Evolutionary conservation across 1,284 basidiomycete genomes (phyloP), one percentile per base, ranked within the genome.

Genomic region (Sporisorium iseilematis-ciliati): DNA sequence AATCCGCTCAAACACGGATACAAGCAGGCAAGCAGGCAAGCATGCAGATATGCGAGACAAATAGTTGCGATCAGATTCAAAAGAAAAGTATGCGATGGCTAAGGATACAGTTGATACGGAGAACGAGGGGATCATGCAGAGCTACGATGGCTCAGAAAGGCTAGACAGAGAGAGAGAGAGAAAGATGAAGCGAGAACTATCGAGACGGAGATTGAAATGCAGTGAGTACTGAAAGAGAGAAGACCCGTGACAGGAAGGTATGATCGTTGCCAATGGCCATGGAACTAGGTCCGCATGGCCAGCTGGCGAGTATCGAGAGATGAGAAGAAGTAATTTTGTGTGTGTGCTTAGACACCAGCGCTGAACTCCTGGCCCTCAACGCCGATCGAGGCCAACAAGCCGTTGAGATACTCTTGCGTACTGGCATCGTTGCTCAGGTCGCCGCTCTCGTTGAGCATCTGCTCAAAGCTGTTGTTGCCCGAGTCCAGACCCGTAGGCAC

Each of bases 341-440:
- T 33, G 31, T 7, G 25, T n/a, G 33, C 10, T 41, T 20, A 60
- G 33, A 58, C 58, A 38, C 43, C 31, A 11, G 62, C 29, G 46
- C 50, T 50, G 26, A 63, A 66, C 29, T 57, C 52, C 48, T 74
- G 71, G 3, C 71, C 55, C 46, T 75, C 63, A 45, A 75, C 73
- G 49, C 75, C 75, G 48, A 77, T 77, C 26, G 75, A 77, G n/a
- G 75, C 65, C 20, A 77, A 45, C 29, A 77, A 49, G 18, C 65
- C 69, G 20, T 73, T 65, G 3, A 77, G 70, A 20, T 77, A 77
- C 41, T 77, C 69, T 46, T 72, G 70, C 14, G 75, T 66, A 23
- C 54, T 68, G 40, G 60, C 62, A 26, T 72, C 75, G 56, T 69
- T 57, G 69, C 49, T 66, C 21, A 68, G 71, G 25, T 68, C 65